Conservation (phyloP, 805 yeast genomes). For the Candida bentonensis region DNA sequence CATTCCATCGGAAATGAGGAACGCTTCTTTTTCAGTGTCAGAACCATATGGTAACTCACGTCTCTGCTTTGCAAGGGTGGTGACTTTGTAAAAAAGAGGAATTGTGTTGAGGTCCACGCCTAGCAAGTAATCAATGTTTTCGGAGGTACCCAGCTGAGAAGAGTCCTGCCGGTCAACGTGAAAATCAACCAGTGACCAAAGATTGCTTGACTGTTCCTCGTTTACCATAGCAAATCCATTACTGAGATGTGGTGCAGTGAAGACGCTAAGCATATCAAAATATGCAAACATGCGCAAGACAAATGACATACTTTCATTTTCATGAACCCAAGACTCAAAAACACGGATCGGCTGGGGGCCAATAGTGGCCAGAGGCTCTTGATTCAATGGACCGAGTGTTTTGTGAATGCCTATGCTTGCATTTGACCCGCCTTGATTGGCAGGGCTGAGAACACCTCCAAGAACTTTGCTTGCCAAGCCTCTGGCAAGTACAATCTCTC, state of each 20-base stretch:
- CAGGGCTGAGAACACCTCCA: slow-evolving; percentile 8
- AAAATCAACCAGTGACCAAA: slow-evolving; percentile 5
- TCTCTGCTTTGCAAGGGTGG: slow-evolving; percentile 24
- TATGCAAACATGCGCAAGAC: slow-evolving; percentile 57
- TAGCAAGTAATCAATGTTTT: slow-evolving; percentile 11
- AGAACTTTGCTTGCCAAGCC: slow-evolving; percentile 23
- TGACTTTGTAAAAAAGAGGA: slow-evolving; percentile 38
- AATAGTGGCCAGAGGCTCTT: slow-evolving; percentile 1
- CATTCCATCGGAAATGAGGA: slow-evolving; percentile 25
- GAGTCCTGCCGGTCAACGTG: slow-evolving; percentile 6
- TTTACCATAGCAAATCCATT: slow-evolving; percentile 1
- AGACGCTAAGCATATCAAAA: slow-evolving; percentile 47
- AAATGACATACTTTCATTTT: slow-evolving; percentile 33
- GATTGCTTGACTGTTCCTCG: slow-evolving; percentile 12
- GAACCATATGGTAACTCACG: slow-evolving; percentile 8
- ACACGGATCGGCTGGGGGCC: slow-evolving; percentile 10
- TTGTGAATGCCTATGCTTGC: slow-evolving; percentile 5
- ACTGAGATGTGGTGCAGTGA: slow-evolving; percentile 30
- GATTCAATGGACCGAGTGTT: slow-evolving; percentile 2
- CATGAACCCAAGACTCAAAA: slow-evolving; percentile 8
- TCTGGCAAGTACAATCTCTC: slow-evolving; percentile 45
- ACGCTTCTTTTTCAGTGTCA: slow-evolving; percentile 3
- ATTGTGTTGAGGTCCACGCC: slow-evolving; percentile 53
- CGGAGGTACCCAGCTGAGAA: slow-evolving; percentile 15
- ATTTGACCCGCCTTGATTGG: slow-evolving; percentile 11